Evolutionary conservation across 2,329 filamentous ascomycete species (phyloP), one percentile per base, ranked within the genome.

Genomic region (Ophiostoma novo-ulmi): DNA sequence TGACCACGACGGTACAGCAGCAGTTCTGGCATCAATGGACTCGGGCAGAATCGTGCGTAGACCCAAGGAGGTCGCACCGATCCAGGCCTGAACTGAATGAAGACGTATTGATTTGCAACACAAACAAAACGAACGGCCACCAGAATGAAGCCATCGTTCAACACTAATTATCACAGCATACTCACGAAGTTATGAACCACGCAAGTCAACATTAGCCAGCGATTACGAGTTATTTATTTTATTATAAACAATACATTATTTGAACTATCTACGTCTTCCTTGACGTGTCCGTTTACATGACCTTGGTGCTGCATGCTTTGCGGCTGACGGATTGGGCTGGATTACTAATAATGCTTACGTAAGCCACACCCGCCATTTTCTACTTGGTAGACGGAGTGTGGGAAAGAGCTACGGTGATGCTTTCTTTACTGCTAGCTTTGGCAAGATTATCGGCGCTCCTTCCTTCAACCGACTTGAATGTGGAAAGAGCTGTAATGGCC

Each of bases 71-170:
- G 58, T 35, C n/a, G 65, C 26, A 10, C 65, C 65, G 38, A 66
- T 68, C 26, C 63, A 41, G 20, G 44, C 6, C 26, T 82, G 5
- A 76, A 76, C 5, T 65, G 63, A 44, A 2, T 41, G 39, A 13
- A 22, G 20, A 10, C 36, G 10, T 31, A 35, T 7, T 7, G 2
- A 20, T 64, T 31, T 11, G 6, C 58, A 39, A n/a, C 20, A 20
- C 38, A 41, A 41, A 35, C 13, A 63, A 26, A 26, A 63, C 35
- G 26, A 63, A 31, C 8, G 58, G 58, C 58, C 22, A 63, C 58
- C 14, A 35, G 58, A 63, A 63, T 63, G 58, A 63, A 63, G 58
- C 58, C 58, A 66, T 36, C 63, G 36, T 66, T 39, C 26, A 41
- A 20, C 58, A 35, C 22, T 63, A 35, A 63, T 63, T 14, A 63